Percentiles rank a stretch among this genome's conserved stretches.
These are phyloP conservation scores for Volvox reticuliferus DNA, from an alignment of 139 green algal species.

Conservation along the genomic window DNA sequence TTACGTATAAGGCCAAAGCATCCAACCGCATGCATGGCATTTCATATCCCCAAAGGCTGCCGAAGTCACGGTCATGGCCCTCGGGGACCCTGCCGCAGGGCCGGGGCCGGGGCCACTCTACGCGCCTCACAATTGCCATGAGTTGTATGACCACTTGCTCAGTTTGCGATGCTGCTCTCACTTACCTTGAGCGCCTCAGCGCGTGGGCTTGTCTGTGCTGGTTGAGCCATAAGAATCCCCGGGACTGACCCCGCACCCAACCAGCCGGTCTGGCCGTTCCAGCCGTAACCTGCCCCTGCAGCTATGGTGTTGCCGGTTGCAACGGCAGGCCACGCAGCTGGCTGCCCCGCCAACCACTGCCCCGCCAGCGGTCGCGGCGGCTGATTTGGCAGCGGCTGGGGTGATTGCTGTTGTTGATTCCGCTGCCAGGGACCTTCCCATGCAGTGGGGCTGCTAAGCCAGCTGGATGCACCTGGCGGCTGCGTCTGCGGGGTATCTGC, in stretches of 20 bases:
- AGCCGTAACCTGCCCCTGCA: background rate
- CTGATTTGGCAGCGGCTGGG: background rate
- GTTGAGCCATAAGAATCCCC: background rate
- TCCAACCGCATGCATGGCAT: no score
- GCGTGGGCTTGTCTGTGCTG: background rate
- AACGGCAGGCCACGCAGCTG: background rate
- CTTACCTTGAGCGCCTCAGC: slow-evolving; percentile 22
- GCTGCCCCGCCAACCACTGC: background rate
- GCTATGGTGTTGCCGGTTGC: background rate
- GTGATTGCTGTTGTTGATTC: background rate
- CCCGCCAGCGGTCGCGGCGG: background rate
- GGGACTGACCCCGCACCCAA: background rate
- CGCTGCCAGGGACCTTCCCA: background rate
- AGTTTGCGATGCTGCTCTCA: background rate
- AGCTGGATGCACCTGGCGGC: background rate
- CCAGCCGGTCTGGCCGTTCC: background rate
- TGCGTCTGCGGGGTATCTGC: background rate
- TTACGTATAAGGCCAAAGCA: no score
- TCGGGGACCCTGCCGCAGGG: no score
- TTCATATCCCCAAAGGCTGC: no score
- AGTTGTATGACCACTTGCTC: no score
- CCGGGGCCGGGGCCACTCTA: no score
- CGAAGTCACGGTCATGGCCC: no score
- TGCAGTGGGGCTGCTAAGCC: background rate
- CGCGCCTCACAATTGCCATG: no score